phyloP scores from a whole-genome alignment of 1,139 yeast genomes.

The Kodamaea ohmeri region DNA sequence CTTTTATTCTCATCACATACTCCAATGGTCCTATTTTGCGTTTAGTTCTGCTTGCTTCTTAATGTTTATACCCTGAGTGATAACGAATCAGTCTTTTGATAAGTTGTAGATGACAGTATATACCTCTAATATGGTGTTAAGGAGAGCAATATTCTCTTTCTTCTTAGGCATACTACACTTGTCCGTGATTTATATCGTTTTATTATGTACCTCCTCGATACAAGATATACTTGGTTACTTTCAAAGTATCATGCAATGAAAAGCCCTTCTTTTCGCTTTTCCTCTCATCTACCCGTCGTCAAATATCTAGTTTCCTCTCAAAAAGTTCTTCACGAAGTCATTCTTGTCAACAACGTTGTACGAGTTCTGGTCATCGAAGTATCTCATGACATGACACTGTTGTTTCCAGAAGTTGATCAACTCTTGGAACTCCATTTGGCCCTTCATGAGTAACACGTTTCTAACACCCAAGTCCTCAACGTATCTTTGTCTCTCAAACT shows the following conservation, averaged over 20 bases:
- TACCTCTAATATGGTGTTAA: too few species aligned
- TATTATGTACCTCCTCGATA: conserved; percentile 4
- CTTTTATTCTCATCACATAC: background rate
- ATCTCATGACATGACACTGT: conserved; percentile 79
- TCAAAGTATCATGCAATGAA: conserved; percentile 10
- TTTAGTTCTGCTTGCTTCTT: conserved; percentile 16
- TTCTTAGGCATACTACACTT: background rate
- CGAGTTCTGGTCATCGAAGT: conserved; percentile 65
- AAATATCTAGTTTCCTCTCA: conserved; percentile 55
- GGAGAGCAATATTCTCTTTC: too few species aligned
- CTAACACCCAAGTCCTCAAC: conserved; percentile 63
- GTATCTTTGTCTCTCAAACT: conserved; percentile 80
- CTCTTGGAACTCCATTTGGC: conserved; percentile 91
- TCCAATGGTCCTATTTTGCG: conserved; percentile 2
- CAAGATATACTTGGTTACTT: conserved; percentile 9
- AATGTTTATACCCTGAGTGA: conserved; percentile 19
- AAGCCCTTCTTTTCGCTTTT: conserved; percentile 3
- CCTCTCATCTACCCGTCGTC: background rate
- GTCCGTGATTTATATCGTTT: conserved; percentile 4
- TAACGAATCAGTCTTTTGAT: conserved; percentile 6
- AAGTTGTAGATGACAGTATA: too few species aligned
- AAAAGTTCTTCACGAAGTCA: conserved; percentile 68
- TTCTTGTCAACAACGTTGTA: conserved; percentile 49
- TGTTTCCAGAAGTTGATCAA: conserved; percentile 90
- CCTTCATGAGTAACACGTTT: conserved; percentile 73